These are phyloP conservation scores for Ulota crispa DNA, from an alignment of 225 moss, liverwort and hornwort genomes.

Conservation along the genomic window DNA sequence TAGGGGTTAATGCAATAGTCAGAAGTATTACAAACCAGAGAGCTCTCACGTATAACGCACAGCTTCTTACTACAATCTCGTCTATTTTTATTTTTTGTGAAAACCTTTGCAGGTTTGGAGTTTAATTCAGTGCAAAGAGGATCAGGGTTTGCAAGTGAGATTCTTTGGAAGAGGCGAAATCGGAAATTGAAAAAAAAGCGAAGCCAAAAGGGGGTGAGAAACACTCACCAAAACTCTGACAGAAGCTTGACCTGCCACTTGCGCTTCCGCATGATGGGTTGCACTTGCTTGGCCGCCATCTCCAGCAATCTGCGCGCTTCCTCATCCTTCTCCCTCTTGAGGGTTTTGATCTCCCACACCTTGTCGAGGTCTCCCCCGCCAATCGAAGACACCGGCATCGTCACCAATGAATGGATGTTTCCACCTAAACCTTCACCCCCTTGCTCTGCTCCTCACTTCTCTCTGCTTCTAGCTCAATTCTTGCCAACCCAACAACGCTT, in stretches of 20 bases:
- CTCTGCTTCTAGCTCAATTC: not conserved
- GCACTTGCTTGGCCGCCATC: slow-evolving; percentile 95
- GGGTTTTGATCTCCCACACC: slow-evolving; percentile 92
- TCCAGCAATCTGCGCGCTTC: slow-evolving; percentile 88
- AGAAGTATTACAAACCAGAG: not conserved
- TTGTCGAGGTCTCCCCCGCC: slow-evolving; percentile 76
- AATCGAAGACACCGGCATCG: slow-evolving; percentile 83
- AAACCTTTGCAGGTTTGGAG: not conserved
- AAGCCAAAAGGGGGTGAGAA: not conserved
- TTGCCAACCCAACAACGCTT: not conserved
- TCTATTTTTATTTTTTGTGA: not conserved
- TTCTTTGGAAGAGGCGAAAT: not conserved
- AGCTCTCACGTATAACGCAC: not conserved
- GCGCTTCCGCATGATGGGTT: slow-evolving; percentile 96
- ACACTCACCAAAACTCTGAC: slow-evolving; percentile 84
- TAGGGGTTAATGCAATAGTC: not conserved
- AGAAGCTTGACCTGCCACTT: slow-evolving; percentile 94
- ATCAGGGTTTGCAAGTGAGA: not conserved
- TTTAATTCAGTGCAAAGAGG: not conserved
- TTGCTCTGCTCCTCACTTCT: not conserved
- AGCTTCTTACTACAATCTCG: not conserved
- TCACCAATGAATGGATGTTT: not conserved
- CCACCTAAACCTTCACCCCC: not conserved
- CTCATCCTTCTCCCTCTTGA: slow-evolving; percentile 65
- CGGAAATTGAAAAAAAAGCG: not conserved